Evolutionary conservation across 768 basidiomycete genomes (phyloP).

Genomic region (Boletus sp.): DNA sequence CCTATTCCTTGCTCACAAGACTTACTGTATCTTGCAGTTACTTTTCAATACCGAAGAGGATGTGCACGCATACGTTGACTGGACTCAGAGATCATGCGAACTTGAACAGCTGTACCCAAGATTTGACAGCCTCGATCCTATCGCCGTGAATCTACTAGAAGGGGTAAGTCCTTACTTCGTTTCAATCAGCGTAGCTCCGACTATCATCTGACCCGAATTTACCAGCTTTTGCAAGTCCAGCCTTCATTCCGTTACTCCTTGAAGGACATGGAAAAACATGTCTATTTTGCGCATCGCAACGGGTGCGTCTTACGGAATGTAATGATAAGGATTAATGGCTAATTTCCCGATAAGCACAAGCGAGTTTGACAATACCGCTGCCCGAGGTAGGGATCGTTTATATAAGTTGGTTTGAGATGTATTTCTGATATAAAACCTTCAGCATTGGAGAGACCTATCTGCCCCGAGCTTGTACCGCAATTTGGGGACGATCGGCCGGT

Average conservation of each 20-base stretch:
- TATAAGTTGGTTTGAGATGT: neutral
- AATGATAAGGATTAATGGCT: neutral
- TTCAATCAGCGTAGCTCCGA: neutral
- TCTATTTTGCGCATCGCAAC: slow-evolving; percentile 22
- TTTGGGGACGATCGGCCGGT: neutral
- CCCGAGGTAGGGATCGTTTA: slow-evolving; percentile 18
- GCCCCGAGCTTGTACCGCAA: slow-evolving; percentile 23
- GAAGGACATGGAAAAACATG: slow-evolving; percentile 23
- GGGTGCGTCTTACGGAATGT: slow-evolving; percentile 17
- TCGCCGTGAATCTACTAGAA: slow-evolving; percentile 28
- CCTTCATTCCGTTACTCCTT: slow-evolving; percentile 17
- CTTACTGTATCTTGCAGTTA: slow-evolving; percentile 18
- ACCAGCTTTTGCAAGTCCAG: slow-evolving; percentile 20
- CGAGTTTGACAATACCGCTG: slow-evolving; percentile 24
- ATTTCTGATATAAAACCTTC: slow-evolving; percentile 10
- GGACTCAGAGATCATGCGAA: slow-evolving; percentile 6
- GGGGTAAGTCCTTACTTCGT: slow-evolving; percentile 24
- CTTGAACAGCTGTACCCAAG: slow-evolving; percentile 22
- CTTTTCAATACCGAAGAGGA: slow-evolving; percentile 31
- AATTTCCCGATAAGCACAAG: slow-evolving; percentile 11
- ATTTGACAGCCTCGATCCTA: slow-evolving; percentile 20
- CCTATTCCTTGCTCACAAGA: neutral
- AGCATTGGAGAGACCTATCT: slow-evolving; percentile 18
- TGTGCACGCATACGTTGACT: slow-evolving; percentile 22
- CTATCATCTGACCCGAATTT: neutral